Conservation (phyloP, 2,329 filamentous ascomycete species). For the Alternaria gansuensis region DNA sequence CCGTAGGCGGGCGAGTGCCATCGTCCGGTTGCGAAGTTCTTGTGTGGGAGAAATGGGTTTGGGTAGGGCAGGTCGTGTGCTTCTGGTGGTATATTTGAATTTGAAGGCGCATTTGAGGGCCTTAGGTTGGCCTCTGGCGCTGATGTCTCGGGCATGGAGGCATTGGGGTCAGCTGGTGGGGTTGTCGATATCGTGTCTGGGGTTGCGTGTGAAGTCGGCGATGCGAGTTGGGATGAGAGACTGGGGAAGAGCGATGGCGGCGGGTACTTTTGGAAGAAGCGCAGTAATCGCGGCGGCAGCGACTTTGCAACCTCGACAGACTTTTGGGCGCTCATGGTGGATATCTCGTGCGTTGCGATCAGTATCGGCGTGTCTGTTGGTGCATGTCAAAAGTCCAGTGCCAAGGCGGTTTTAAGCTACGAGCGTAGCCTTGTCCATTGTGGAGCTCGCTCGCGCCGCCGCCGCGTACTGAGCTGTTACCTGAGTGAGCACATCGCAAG, state of each 20-base stretch:
- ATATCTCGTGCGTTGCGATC: slow-evolving; percentile 19
- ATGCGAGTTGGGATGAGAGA: slow-evolving; percentile 31
- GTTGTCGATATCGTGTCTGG: slow-evolving; percentile 34
- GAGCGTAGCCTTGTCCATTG: slow-evolving; percentile 9
- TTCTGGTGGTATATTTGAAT: slow-evolving; percentile 26
- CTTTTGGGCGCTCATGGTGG: slow-evolving; percentile 42
- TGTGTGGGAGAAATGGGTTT: slow-evolving; percentile 84
- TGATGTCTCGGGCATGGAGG: slow-evolving; percentile 47
- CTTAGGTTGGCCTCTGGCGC: slow-evolving; percentile 36
- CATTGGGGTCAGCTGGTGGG: slow-evolving; percentile 51
- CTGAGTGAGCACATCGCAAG: slow-evolving; percentile 20
- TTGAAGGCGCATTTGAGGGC: slow-evolving; percentile 23
- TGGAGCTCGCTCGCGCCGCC: slow-evolving; percentile 22
- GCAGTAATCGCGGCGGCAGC: slow-evolving; percentile 79
- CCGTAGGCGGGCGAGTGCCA: slow-evolving; percentile 88
- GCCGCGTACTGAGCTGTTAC: slow-evolving; percentile 38
- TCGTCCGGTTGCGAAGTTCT: slow-evolving; percentile 78
- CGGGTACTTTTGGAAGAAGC: slow-evolving; percentile 91
- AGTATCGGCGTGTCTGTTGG: slow-evolving; percentile 5
- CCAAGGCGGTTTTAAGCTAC: slow-evolving; percentile 22
- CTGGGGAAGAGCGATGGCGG: slow-evolving; percentile 64
- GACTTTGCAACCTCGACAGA: slow-evolving; percentile 69
- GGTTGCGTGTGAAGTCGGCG: slow-evolving; percentile 24
- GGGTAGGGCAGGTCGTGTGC: slow-evolving; percentile 61
- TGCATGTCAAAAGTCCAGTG: slow-evolving; percentile 24